Evolutionary conservation across 1,284 basidiomycete genomes (phyloP), one percentile per base, ranked within the genome.

Genomic region (Boletus semigastroideus): DNA sequence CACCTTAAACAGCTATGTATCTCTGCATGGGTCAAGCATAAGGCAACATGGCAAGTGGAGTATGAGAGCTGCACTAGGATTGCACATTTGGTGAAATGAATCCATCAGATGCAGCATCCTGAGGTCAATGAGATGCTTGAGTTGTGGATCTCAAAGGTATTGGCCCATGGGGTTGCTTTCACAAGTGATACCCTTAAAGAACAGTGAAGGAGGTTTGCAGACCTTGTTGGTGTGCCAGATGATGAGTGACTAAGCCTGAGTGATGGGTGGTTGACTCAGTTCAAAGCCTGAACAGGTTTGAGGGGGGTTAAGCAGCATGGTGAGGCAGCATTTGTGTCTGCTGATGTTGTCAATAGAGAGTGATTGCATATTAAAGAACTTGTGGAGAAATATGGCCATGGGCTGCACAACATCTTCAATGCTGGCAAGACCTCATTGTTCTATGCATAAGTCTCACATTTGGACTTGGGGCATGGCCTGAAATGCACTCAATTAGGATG

Each of bases 61-160:
- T 52, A 38, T 19, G 17, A 48, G 3, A 1, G 0, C 0, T 46
- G n/a, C 9, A 22, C 0, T 8, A 22, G 1, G 1, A 14, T 4
- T 1, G 0, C 5, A 27, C 20, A 12, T 6, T 46, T 11, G 2
- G 9, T 4, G 2, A 61, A 61, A 13, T 0, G 1, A 5, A 1
- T 55, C 0, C 1, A 6, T 36, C 51, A 62, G 14, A 62, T 42
- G 0, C 20, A 38, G 1, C 51, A 62, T 46, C 42, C 48, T 0
- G 40, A 61, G 1, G 39, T 61, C 0, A 59, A n/a, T 0, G 46
- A 60, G 1, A 61, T 62, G 58, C 1, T 60, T 3, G 52, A 62
- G 4, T 38, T 62, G 0, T 61, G 59, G 50, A 28, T 61, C 0
- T 46, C 22, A 2, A 59, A 59, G 20, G 57, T 14, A 1, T 53